Evolutionary conservation across 1,284 basidiomycete species (phyloP), one percentile per base, ranked within the genome.

Genomic region (Fomitopsis schrenkii): DNA sequence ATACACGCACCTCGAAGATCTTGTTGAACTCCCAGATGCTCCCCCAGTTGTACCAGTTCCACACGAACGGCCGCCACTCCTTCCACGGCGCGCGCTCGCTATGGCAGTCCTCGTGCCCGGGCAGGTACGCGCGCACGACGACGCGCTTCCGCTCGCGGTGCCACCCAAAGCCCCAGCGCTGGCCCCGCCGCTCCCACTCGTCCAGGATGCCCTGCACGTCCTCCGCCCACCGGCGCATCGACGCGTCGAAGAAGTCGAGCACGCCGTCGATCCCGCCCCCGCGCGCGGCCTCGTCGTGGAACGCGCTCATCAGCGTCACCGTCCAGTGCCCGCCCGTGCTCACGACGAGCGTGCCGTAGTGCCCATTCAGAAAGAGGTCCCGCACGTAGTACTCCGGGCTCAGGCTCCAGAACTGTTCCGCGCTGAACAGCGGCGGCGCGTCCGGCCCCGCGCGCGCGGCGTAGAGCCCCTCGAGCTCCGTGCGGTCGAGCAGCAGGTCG

Each of bases 241-340:
- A 81, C 28, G 78, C 73, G 41, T 74, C 72, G 70, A 88, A 88
- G 67, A 88, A 82, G 26, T 74, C 70, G 42, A 86, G 68, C 22
- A 88, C 78, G 17, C 76, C 76, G 14, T 79, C 76, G 60, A 86
- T 83, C 1, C 85, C 86, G 44, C 76, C 71, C 0, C 74, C 71
- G 10, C 71, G 69, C 19, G 72, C 71, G 0, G 64, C 67, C 19
- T 77, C 73, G 57, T 82, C 74, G 2, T 72, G 71, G 61, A 82
- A 80, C 4, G 80, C 85, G 9, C 71, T 68, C 68, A 88, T 79
- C 38, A 84, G 69, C 1, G 77, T 81, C 7, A 82, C 82, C 2
- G 84, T 87, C 87, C 87, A 89, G 68, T 89, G 87, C 1, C 86
- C 86, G 5, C 74, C 87, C 0, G 87, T 88, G 72, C 79, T 85